phyloP scores from a whole-genome alignment of 176 grass and related monocot genomes.

The Alopecurus myosuroides region DNA sequence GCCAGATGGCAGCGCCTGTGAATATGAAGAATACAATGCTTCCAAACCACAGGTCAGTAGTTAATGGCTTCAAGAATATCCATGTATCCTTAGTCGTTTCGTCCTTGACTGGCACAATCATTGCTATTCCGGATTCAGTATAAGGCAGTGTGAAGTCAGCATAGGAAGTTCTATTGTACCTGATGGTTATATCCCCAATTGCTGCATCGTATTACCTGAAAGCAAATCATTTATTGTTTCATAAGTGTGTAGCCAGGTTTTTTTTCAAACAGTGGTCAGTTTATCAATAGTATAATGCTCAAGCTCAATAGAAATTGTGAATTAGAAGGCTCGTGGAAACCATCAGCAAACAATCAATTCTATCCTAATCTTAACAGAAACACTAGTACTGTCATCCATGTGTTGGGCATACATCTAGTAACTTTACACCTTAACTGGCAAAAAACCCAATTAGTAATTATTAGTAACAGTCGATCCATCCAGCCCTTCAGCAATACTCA shows the following conservation, averaged over 20 bases:
- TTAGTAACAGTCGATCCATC: background rate
- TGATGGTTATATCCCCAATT: constrained; percentile 58
- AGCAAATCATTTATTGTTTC: background rate
- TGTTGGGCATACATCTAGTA: background rate
- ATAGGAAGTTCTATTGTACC: constrained; percentile 38
- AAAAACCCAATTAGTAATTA: background rate
- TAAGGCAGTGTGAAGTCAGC: constrained; percentile 59
- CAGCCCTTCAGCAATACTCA: background rate
- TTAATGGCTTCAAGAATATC: constrained; percentile 60
- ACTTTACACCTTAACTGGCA: background rate
- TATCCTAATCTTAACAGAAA: background rate
- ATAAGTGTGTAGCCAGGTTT: background rate
- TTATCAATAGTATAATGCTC: background rate
- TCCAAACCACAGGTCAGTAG: constrained; percentile 43
- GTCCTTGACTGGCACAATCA: constrained; percentile 46
- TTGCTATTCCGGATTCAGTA: constrained; percentile 43
- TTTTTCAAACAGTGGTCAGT: background rate
- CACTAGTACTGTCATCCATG: background rate
- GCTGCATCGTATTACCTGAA: constrained; percentile 31
- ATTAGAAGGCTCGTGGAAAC: background rate
- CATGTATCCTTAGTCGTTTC: constrained; percentile 17
- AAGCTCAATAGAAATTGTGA: background rate
- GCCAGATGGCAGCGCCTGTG: constrained; percentile 32
- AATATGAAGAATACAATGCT: constrained; percentile 53
- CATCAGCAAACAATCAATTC: background rate